Percentiles rank a stretch among this genome's conserved stretches.
phyloP scores from a whole-genome alignment of 768 basidiomycete genomes.

The Mycena haematopus region DNA sequence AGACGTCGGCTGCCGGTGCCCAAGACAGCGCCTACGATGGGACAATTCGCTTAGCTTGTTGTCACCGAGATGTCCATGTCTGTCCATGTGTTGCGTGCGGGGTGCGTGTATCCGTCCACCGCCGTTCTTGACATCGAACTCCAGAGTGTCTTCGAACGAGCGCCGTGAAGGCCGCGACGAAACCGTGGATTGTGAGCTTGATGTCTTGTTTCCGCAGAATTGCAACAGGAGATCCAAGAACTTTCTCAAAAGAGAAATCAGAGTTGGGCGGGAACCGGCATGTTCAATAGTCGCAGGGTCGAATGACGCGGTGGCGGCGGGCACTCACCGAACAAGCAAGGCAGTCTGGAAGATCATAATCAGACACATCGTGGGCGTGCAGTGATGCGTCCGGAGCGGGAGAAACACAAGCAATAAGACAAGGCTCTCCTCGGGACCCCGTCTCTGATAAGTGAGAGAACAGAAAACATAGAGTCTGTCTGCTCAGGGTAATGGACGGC shows the following conservation, averaged over 20 bases:
- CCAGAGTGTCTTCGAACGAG: neutral
- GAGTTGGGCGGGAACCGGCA: neutral
- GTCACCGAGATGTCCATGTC: neutral
- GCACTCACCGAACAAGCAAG: neutral
- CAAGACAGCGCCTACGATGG: neutral
- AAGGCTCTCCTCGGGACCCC: neutral
- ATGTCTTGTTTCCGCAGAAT: neutral
- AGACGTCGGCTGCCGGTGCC: neutral
- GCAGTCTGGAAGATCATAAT: neutral
- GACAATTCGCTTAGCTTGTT: neutral
- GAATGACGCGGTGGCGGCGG: conserved; percentile 15
- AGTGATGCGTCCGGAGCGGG: too few relatives aligned
- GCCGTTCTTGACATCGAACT: neutral
- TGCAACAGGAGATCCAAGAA: too few relatives aligned
- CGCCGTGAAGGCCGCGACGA: neutral
- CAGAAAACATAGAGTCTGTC: neutral
- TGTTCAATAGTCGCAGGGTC: neutral
- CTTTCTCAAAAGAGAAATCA: neutral
- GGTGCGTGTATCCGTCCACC: neutral
- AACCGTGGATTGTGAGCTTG: neutral
- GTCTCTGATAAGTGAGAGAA: neutral
- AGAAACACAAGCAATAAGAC: neutral
- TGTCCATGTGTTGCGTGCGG: neutral
- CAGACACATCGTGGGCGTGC: too few relatives aligned
- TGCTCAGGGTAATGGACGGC: neutral